Evolutionary conservation across 495 filamentous ascomycete genomes (phyloP).

Genomic region (Penicillium longicatenatum): DNA sequence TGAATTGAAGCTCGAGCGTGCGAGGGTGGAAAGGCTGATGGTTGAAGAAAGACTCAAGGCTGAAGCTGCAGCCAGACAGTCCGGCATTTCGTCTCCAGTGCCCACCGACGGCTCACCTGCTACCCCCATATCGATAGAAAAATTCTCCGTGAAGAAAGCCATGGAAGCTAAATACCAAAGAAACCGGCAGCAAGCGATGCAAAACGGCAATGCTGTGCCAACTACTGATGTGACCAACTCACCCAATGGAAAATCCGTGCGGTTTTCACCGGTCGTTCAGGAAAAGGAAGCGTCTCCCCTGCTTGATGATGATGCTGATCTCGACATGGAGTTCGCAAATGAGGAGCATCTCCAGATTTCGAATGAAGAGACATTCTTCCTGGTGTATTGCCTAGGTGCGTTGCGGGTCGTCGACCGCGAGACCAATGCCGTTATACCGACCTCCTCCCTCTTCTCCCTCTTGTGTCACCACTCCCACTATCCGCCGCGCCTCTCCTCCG

Average conservation of each 20-base stretch:
- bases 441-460: constrained; percentile 56
- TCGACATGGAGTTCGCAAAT: constrained; percentile 54
- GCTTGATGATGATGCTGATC: constrained; percentile 30
- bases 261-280: constrained; percentile 63
- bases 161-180: constrained; percentile 39
- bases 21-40: constrained; percentile 76
- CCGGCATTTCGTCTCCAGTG: constrained; percentile 15
- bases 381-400: constrained; percentile 79
- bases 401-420: constrained; percentile 63
- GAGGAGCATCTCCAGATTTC: constrained; percentile 91
- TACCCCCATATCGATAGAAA: constrained; percentile 28
- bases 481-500: constrained; percentile 49
- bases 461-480: constrained; percentile 71
- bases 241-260: constrained; percentile 58
- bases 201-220: constrained; percentile 15
- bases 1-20: constrained; percentile 84
- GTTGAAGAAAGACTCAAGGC: constrained; percentile 70
- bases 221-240: constrained; percentile 9
- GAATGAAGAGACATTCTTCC: constrained; percentile 90
- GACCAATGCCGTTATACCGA: constrained; percentile 41
- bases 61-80: constrained; percentile 53
- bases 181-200: constrained; percentile 13
- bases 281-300: constrained; percentile 54
- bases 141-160: constrained; percentile 45
- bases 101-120: constrained; percentile 24